These are phyloP conservation scores for Arthrobotrys musiformis DNA, from an alignment of 2,329 filamentous ascomycete species.

Conservation along the genomic window DNA sequence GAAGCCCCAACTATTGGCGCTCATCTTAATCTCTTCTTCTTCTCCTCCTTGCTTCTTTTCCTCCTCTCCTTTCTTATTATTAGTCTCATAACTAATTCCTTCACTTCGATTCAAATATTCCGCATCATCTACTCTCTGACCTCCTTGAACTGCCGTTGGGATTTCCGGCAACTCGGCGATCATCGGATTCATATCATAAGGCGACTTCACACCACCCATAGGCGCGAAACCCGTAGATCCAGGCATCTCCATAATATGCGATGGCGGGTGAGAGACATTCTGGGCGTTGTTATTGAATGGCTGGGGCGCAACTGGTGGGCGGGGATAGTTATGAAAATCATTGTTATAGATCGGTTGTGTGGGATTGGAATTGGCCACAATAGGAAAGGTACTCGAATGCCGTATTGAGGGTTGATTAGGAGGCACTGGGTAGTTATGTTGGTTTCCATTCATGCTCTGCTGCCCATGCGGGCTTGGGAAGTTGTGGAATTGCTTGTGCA, in stretches of 20 bases:
- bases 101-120: constrained; percentile 38
- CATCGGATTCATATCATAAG: constrained; percentile 45
- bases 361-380: not conserved
- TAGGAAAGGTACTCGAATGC: not conserved
- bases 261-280: not conserved
- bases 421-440: not conserved
- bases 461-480: constrained; percentile 1
- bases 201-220: not conserved
- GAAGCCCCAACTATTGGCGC: constrained; percentile 44
- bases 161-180: constrained; percentile 46
- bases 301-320: not conserved
- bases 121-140: not conserved
- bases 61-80: not conserved
- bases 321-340: not conserved
- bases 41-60: not conserved
- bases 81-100: constrained; percentile 7
- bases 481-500: not conserved
- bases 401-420: not conserved
- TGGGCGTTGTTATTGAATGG: not conserved
- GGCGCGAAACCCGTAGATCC: constrained; percentile 35
- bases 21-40: constrained; percentile 21
- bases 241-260: constrained; percentile 35
- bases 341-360: not conserved
- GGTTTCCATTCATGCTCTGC: not conserved
- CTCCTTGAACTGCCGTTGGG: not conserved